Evolutionary conservation across 441 rosid genomes (phyloP).

Genomic region (Sinapis alba): DNA sequence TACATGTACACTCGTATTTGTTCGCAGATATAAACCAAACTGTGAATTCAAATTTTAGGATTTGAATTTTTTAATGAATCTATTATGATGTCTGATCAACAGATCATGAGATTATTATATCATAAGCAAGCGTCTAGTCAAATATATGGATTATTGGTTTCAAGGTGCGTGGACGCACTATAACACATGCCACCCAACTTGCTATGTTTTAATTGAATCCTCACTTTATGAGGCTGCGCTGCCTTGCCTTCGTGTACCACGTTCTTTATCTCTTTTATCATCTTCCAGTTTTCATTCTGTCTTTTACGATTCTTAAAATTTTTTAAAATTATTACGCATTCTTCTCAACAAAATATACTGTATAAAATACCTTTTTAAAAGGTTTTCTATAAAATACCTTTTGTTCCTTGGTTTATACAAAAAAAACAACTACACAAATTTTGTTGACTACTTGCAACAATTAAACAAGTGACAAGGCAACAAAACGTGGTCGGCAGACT

Average conservation of each 20-base stretch:
- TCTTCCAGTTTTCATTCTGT: background rate
- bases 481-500: background rate
- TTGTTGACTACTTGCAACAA: background rate
- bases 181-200: constrained; percentile 15
- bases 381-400: background rate
- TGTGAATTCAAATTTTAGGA: background rate
- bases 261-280: background rate
- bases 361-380: no score
- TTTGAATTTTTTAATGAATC: background rate
- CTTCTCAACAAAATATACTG: background rate
- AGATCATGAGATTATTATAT: background rate
- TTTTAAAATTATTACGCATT: background rate
- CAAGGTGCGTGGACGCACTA: background rate
- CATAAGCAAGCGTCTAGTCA: background rate
- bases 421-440: background rate
- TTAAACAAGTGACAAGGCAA: background rate
- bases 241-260: constrained; percentile 9
- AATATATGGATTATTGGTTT: background rate
- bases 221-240: constrained; percentile 24
- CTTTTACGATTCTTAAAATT: background rate
- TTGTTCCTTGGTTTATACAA: background rate
- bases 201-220: constrained; percentile 6
- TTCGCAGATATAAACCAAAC: background rate
- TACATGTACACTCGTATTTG: background rate
- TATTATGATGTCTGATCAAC: background rate